A percentile compares a stretch with the other conserved stretches of the same genome.
phyloP scores from a whole-genome alignment of 1,284 basidiomycete species.

The Leccinum solheimii region DNA sequence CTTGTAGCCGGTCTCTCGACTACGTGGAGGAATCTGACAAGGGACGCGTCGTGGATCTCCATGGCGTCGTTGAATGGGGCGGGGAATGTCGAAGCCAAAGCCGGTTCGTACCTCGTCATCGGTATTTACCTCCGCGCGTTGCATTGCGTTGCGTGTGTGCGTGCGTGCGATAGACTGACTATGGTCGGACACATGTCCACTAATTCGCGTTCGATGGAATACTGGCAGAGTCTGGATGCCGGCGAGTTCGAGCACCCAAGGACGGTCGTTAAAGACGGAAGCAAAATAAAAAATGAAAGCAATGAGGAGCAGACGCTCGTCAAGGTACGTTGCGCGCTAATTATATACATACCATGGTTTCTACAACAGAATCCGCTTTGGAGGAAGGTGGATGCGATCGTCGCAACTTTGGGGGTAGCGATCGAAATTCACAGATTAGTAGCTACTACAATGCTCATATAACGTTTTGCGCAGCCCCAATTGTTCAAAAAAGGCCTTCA shows the following conservation, averaged over 20 bases:
- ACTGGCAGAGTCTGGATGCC: background rate
- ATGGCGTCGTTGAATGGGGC: constrained; percentile 8
- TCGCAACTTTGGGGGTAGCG: too few relatives aligned
- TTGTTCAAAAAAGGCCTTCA: too few relatives aligned
- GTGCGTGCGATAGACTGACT: background rate
- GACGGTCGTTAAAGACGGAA: background rate
- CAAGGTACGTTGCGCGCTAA: constrained; percentile 13
- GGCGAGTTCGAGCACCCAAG: background rate
- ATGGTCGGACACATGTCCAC: constrained; percentile 6
- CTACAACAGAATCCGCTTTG: too few relatives aligned
- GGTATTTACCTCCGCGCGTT: background rate
- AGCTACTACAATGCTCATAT: too few relatives aligned
- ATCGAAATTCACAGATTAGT: too few relatives aligned
- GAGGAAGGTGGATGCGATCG: too few relatives aligned
- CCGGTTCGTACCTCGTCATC: constrained; percentile 12
- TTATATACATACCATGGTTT: background rate
- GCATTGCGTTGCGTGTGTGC: background rate
- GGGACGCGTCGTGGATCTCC: background rate
- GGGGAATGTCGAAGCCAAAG: constrained; percentile 5
- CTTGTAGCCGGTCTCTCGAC: constrained; percentile 12
- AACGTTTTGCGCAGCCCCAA: too few relatives aligned
- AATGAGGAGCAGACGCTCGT: background rate
- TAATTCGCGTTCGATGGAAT: background rate
- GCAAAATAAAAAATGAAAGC: background rate
- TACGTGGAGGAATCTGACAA: constrained; percentile 3